Base-by-base conservation (phyloP, 768 basidiomycete species). In the Calocera cornea region DNA sequence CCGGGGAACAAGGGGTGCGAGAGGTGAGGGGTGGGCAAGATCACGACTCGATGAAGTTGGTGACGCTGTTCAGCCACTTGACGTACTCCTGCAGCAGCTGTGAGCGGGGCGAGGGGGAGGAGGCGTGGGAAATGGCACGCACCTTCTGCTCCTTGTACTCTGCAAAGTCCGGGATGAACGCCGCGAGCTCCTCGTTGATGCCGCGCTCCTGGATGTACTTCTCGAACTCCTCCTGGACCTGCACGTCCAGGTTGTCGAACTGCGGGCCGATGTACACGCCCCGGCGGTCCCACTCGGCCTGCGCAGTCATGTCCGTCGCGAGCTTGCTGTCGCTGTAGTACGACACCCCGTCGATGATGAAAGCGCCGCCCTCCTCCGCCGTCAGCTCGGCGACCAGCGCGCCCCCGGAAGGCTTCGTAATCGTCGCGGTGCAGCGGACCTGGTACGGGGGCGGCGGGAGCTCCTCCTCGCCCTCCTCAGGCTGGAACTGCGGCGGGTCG, bases 101-200 rank as follows among this genome's bases (percentile, higher is more conserved):
- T 40, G 64, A 60, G 11, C 22, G 40, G 65, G 50, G n/a, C n/a
- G 19, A 63, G 40, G 38, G 34, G 69, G 60, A 60, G 34, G 70
- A 27, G 38, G 50, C 68, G 12, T 16, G 34, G 47, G 65, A 19
- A 24, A 19, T 19, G n/a, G n/a, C n/a, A 77, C 83, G 38, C 36
- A 93, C 93, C 84, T 87, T 87, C 80, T 98, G 95, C 75, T 98
- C 95, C 82, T 97, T 97, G 80, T 81, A 80, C 74, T 90, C 87
- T 16, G 88, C 87, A 74, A 92, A 92, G 69, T 94, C 89, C 19
- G 90, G 89, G 68, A 98, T 85, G 80, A 97, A 95, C 72, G 85
- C 75, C 0, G 94, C 95, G 49, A 95, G 80, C 40, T 74, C 78
- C 73, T 91, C 88, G 75, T 92, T 86, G 72, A 99, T 83, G 8